phyloP scores from a whole-genome alignment of 1,284 basidiomycete genomes.

The Trametes polyzona region DNA sequence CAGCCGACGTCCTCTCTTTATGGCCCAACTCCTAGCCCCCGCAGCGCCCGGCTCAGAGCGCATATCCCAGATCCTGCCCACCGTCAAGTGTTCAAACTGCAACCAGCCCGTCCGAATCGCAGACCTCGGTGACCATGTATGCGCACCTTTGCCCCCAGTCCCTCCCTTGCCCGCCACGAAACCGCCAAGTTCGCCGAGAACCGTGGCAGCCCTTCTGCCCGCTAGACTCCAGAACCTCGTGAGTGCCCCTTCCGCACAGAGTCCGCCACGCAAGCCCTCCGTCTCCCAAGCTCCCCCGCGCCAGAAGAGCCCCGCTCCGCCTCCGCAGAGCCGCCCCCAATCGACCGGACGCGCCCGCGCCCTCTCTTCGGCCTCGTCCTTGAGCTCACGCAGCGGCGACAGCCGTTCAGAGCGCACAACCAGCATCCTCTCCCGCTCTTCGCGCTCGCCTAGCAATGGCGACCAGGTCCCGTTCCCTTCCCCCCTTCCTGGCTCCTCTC shows the following conservation, averaged over 20 bases:
- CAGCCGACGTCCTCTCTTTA: slow-evolving; percentile 32
- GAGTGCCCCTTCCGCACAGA: slow-evolving; percentile 26
- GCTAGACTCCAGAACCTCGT: slow-evolving; percentile 34
- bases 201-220: slow-evolving; percentile 36
- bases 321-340: slow-evolving; percentile 7
- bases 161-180: slow-evolving; percentile 39
- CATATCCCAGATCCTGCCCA: slow-evolving; percentile 78
- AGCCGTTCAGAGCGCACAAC: not conserved
- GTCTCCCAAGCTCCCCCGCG: slow-evolving; percentile 28
- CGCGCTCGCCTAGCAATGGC: slow-evolving; percentile 14
- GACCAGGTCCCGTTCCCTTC: slow-evolving; percentile 20
- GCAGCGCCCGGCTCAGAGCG: slow-evolving; percentile 40
- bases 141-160: slow-evolving; percentile 50
- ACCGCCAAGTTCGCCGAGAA: slow-evolving; percentile 40
- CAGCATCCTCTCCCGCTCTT: slow-evolving; percentile 7
- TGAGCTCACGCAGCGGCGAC: slow-evolving; percentile 5
- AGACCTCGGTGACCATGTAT: slow-evolving; percentile 76
- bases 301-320: slow-evolving; percentile 27
- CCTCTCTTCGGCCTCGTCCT: slow-evolving; percentile 24
- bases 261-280: slow-evolving; percentile 28
- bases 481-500: slow-evolving; percentile 18
- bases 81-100: slow-evolving; percentile 84
- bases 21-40: slow-evolving; percentile 48
- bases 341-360: slow-evolving; percentile 21
- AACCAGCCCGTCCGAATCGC: slow-evolving; percentile 66